A percentile compares a stretch with the other conserved stretches of the same genome.
Evolutionary conservation across 2,329 filamentous ascomycete species (phyloP).

Genomic region (Chrysosphaeria jannelii): DNA sequence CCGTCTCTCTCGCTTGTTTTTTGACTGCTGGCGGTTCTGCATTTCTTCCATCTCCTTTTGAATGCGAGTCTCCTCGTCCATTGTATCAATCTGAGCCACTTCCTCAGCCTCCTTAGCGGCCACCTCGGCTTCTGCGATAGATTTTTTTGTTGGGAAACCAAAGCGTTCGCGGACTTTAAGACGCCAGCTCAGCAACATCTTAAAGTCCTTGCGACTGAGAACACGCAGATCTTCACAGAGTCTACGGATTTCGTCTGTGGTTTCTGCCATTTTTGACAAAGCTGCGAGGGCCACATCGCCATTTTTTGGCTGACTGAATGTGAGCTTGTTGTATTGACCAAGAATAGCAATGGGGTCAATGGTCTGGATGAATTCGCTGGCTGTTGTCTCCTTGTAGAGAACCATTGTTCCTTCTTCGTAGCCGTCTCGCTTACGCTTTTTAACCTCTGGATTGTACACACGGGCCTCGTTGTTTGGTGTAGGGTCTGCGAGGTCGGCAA

Average conservation of each 20-base stretch:
- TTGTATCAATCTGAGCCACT: slow-evolving; percentile 46
- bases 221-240: slow-evolving; percentile 71
- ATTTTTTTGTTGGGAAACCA: slow-evolving; percentile 52
- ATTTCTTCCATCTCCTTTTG: slow-evolving; percentile 65
- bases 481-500: slow-evolving; percentile 64
- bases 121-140: slow-evolving; percentile 9
- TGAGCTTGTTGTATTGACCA: slow-evolving; percentile 55
- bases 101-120: slow-evolving; percentile 14
- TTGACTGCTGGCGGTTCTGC: slow-evolving; percentile 45
- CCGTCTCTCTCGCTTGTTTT: slow-evolving; percentile 57
- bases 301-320: slow-evolving; percentile 51
- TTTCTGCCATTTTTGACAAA: slow-evolving; percentile 60
- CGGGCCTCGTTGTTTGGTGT: slow-evolving; percentile 91
- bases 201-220: slow-evolving; percentile 81
- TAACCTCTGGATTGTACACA: slow-evolving; percentile 89
- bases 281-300: slow-evolving; percentile 69
- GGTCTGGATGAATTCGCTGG: slow-evolving; percentile 83
- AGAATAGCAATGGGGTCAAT: slow-evolving; percentile 80
- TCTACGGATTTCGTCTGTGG: slow-evolving; percentile 48
- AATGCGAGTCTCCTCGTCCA: slow-evolving; percentile 84
- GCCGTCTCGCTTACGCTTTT: slow-evolving; percentile 91
- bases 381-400: slow-evolving; percentile 67
- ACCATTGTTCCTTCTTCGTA: slow-evolving; percentile 91
- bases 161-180: slow-evolving; percentile 74
- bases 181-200: slow-evolving; percentile 66